Base-by-base conservation (phyloP, 495 filamentous ascomycete species). In the Xylaria grammica region DNA sequence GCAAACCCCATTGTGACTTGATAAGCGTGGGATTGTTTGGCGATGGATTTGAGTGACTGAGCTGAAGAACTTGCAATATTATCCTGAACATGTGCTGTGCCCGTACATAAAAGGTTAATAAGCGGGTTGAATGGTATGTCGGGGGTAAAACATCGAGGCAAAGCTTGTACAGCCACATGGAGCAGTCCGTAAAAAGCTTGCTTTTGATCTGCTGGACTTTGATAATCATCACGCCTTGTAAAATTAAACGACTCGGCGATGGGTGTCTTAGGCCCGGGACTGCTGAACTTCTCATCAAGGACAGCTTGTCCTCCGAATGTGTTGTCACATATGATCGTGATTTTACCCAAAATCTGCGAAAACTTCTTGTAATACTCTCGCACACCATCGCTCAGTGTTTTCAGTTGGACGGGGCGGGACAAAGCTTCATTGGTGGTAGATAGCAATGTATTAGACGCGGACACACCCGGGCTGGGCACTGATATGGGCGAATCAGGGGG, bases 1-100 rank as follows among this genome's bases (percentile, higher is more conserved):
- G 94, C 91, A 78, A 98, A 99, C 4, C 96, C 93, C 72, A 97
- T 96, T 2, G 94, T 97, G 24, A 99, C 94, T 75, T 93, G 92
- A 69, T 98, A 94, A 1, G 95, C 94, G 77, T 97, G 91, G 8
- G 88, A 91, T 73, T 99, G 94, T 19, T 91, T 85, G 8, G 96
- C 95, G 70, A 99, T 98, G 1, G 94, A 92, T 75, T 97, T 97
- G 4, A 99, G 77, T 10, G 95, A 97, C 69, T 94, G 90, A 4
- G 92, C 90, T 2, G 95, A 99, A 3, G 95, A 97, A 26, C 84
- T 85, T 0, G 96, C 96, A 68, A 99, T 97, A 61, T 96, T 94
- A 34, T 85, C 85, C 67, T 97, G 91, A 22, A 98, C 90, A 77
- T 99, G 95, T 45, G 96, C 95, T 15, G 95, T 98, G 24, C 96